phyloP scores from a whole-genome alignment of 1,139 yeast genomes.

The Meyerozyma guilliermondii region DNA sequence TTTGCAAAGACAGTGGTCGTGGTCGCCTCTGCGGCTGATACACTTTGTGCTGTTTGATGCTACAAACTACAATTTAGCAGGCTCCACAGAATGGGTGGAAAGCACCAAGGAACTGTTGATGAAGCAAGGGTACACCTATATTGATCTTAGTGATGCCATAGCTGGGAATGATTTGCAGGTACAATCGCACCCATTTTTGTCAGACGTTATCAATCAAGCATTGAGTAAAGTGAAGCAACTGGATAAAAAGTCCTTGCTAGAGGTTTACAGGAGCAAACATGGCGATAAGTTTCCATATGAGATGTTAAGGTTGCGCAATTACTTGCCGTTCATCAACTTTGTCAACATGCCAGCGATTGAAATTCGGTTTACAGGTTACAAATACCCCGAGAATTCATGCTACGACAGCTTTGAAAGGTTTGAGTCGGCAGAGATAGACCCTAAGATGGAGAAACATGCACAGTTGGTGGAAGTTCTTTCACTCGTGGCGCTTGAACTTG shows the following conservation, averaged over 20 bases:
- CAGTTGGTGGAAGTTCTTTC: constrained; percentile 57
- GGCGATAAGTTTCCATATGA: constrained; percentile 28
- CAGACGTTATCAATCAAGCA: constrained; percentile 36
- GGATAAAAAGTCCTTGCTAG: constrained; percentile 17
- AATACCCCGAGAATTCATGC: constrained; percentile 60
- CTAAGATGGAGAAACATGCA: constrained; percentile 51
- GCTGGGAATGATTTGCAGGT: constrained; percentile 56
- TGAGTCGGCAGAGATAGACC: constrained; percentile 43
- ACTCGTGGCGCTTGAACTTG: constrained; percentile 46
- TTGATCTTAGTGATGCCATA: constrained; percentile 75
- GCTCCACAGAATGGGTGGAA: constrained; percentile 78
- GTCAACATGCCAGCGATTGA: constrained; percentile 70
- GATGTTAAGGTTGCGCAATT: constrained; percentile 55
- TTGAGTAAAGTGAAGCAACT: constrained; percentile 27
- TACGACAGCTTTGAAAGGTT: constrained; percentile 62
- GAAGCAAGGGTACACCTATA: constrained; percentile 63
- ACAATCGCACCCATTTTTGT: constrained; percentile 64
- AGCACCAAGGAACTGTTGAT: constrained; percentile 46
- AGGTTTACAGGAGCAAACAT: constrained; percentile 21
- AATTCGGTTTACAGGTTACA: constrained; percentile 42
- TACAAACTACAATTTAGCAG: constrained; percentile 75
- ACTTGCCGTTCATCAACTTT: constrained; percentile 58
- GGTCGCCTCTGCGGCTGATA: constrained; percentile 82
- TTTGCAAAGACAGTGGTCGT: constrained; percentile 58
- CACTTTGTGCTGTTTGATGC: constrained; percentile 88